Base-by-base conservation (phyloP, 2,329 filamentous ascomycete genomes). In the Sclerotinia subarctica region DNA sequence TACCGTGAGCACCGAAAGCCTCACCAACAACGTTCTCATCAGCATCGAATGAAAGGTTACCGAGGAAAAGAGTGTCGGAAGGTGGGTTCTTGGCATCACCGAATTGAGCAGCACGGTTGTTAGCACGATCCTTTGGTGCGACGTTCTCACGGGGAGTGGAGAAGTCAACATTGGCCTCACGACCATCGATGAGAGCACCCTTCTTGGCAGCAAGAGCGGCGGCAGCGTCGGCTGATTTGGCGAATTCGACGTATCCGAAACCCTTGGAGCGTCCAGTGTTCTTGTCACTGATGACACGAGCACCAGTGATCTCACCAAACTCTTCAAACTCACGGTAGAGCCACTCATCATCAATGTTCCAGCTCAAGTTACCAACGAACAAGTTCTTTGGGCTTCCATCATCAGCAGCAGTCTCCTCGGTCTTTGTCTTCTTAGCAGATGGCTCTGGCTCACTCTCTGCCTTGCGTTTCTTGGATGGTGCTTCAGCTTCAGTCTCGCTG, bases 341-440 rank as follows among this genome's bases (percentile, higher is more conserved):
- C 88, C 88, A 90, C 70, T 90, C 88, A 78, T 92, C 89, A 74
- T 91, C 89, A 69, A 92, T 82, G 78, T 89, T 90, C 89, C 89
- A 92, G 78, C 88, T 91, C 72, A 92, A 81, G 80, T 89, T 90
- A 70, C 90, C 90, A 73, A 91, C 83, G 79, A 91, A 92, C 66
- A 92, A 82, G 79, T 90, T 91, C 78, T 82, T 84, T 72, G 80
- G 35, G 11, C 35, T 79, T 53, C 81, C 79, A 72, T 78, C 79
- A 56, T 78, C 78, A 51, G 72, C 78, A 53, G 73, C 77, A 71
- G 75, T 17, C 5, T 63, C 77, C 71, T 82, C 80, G 53, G 79
- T 81, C 80, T 85, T 85, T 72, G 79, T 78, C 80, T 86, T 86
- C 81, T 86, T 87, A 53, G 80, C 74, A 44, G 79, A 76, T 56